Conservation (phyloP, 148 eudicot genomes). For the Rhododendron simsii region DNA sequence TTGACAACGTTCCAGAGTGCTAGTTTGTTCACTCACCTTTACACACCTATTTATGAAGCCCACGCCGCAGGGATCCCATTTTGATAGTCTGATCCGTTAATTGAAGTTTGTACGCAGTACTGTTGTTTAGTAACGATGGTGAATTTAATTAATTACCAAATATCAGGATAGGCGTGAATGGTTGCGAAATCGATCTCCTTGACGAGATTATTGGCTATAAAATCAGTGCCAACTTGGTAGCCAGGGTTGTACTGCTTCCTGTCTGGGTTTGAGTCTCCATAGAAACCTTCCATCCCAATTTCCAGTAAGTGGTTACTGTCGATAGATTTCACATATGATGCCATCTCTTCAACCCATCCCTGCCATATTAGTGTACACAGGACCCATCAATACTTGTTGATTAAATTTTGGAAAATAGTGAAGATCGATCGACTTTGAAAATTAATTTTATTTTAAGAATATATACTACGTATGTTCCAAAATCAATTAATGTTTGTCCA, state of each 20-base stretch:
- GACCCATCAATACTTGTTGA: background rate
- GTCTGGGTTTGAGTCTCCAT: conserved; percentile 25
- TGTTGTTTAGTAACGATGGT: background rate
- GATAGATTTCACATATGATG: conserved; percentile 23
- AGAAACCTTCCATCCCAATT: conserved; percentile 37
- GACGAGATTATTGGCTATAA: conserved; percentile 22
- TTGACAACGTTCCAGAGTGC: too few relatives aligned
- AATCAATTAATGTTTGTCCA: background rate
- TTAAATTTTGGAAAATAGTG: background rate
- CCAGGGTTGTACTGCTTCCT: conserved; percentile 26
- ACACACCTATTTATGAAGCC: too few relatives aligned
- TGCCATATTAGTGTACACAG: background rate
- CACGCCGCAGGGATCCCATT: too few relatives aligned
- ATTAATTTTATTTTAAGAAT: too few relatives aligned
- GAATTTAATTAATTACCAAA: conserved; percentile 13
- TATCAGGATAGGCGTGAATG: conserved; percentile 32
- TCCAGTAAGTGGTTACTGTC: conserved; percentile 27
- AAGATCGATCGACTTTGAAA: too few relatives aligned
- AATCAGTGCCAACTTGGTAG: conserved; percentile 33
- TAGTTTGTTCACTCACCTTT: too few relatives aligned
- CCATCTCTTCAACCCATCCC: conserved; percentile 38
- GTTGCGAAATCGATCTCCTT: conserved; percentile 32
- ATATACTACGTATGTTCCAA: background rate
- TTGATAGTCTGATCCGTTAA: background rate
- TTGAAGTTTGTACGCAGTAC: background rate